Conservation (phyloP, 345 rosid genomes). For the Garcia nutans region DNA sequence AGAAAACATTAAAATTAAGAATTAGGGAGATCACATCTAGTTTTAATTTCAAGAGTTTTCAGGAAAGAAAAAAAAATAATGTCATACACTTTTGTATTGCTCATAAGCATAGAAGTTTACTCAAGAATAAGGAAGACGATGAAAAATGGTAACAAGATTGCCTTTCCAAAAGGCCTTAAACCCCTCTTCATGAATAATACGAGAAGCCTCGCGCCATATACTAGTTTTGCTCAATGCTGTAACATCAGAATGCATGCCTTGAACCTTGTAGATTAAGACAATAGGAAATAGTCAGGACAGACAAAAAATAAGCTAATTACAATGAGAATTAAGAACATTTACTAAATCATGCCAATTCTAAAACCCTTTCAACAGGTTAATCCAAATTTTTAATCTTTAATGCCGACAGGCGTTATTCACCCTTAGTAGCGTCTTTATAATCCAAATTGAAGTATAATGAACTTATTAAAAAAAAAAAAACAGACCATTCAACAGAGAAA, state of each 20-base stretch:
- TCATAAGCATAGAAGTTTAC: conserved; percentile 84
- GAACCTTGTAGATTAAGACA: conserved; percentile 54
- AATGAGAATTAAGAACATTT: no score
- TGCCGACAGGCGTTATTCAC: background rate
- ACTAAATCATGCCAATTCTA: no score
- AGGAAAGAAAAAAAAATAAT: background rate
- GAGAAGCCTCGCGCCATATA: conserved; percentile 83
- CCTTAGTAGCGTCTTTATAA: background rate
- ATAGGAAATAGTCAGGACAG: background rate
- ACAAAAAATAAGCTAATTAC: no score
- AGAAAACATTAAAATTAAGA: conserved; percentile 6
- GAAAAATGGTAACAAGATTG: conserved; percentile 82
- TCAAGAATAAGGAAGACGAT: conserved; percentile 86
- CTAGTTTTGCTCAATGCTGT: conserved; percentile 55
- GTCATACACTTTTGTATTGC: conserved; percentile 61
- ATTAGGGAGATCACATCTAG: background rate
- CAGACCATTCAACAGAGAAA: background rate
- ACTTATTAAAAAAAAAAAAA: background rate
- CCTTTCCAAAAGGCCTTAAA: conserved; percentile 97
- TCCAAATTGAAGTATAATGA: background rate
- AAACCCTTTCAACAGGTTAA: no score
- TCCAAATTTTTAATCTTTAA: background rate
- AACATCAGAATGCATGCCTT: conserved; percentile 92
- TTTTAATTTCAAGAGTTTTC: background rate
- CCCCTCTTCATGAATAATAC: conserved; percentile 81